Evolutionary conservation across 768 basidiomycete genomes (phyloP).

Genomic region (Suillus lakei): DNA sequence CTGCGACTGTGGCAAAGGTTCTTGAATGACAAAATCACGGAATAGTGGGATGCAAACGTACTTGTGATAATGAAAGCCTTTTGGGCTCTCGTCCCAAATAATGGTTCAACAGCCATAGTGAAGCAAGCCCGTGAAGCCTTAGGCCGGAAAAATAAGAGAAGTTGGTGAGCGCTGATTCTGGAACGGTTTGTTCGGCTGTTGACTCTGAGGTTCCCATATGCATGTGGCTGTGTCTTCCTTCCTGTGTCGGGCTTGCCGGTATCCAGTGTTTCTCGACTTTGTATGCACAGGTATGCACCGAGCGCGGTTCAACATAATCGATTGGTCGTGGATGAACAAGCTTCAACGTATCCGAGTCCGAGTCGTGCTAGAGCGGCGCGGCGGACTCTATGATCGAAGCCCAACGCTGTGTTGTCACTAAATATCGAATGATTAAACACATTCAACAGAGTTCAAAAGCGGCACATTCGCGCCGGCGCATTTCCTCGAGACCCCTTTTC

Average conservation of each 20-base stretch:
- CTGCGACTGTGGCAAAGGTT: conserved; percentile 44
- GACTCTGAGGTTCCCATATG: background rate
- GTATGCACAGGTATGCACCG: background rate
- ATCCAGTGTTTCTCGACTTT: background rate
- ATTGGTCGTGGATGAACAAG: background rate
- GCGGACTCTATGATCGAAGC: background rate
- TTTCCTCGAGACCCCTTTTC: background rate
- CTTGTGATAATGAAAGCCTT: conserved; percentile 72
- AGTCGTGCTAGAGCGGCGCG: background rate
- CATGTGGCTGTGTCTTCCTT: background rate
- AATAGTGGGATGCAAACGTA: conserved; percentile 39
- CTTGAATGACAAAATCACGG: conserved; percentile 11
- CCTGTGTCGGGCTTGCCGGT: background rate
- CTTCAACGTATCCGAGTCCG: background rate
- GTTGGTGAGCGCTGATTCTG: conserved; percentile 6
- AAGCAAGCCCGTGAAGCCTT: conserved; percentile 20
- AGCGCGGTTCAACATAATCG: background rate
- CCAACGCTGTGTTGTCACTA: background rate
- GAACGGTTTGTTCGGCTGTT: background rate
- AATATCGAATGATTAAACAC: background rate
- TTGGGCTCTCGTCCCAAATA: conserved; percentile 76
- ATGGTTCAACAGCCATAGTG: conserved; percentile 71
- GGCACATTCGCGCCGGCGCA: background rate
- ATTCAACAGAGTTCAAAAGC: background rate
- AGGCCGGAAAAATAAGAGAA: conserved; percentile 15